Evolutionary conservation across 2,329 filamentous ascomycete species (phyloP).

Genomic region (Pseudocercospora crystallina): DNA sequence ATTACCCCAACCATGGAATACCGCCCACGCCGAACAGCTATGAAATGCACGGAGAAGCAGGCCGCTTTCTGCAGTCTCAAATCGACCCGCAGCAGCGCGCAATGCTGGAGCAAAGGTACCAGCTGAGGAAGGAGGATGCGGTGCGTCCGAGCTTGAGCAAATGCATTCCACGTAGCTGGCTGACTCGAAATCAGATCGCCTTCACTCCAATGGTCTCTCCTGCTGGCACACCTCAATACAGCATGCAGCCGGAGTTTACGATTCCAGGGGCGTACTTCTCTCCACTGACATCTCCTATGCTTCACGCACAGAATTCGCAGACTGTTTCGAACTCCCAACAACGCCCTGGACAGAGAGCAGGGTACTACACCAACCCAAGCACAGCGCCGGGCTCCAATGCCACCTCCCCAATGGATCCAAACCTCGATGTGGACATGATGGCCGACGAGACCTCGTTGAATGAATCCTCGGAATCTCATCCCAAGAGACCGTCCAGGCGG

Average conservation of each 20-base stretch:
- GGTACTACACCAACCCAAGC: slow-evolving; percentile 53
- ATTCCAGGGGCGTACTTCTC: slow-evolving; percentile 76
- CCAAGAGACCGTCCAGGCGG: slow-evolving; percentile 47
- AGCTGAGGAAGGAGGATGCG: slow-evolving; percentile 67
- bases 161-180: slow-evolving; percentile 17
- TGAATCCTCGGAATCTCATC: slow-evolving; percentile 38
- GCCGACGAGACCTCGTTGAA: slow-evolving; percentile 34
- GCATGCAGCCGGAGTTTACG: slow-evolving; percentile 55
- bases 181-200: slow-evolving; percentile 25
- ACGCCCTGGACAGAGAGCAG: slow-evolving; percentile 33
- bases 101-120: slow-evolving; percentile 65
- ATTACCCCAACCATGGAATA: slow-evolving; percentile 56
- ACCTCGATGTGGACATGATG: slow-evolving; percentile 44
- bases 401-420: slow-evolving; percentile 46
- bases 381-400: slow-evolving; percentile 53
- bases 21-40: slow-evolving; percentile 80
- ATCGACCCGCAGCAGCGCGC: slow-evolving; percentile 57
- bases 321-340: slow-evolving; percentile 35
- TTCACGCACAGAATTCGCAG: slow-evolving; percentile 66
- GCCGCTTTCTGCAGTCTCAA: slow-evolving; percentile 56
- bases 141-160: slow-evolving; percentile 51
- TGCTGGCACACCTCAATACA: slow-evolving; percentile 76
- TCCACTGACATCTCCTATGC: slow-evolving; percentile 75
- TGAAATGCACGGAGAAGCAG: slow-evolving; percentile 65
- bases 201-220: slow-evolving; percentile 82